Evolutionary conservation across 768 basidiomycete genomes (phyloP).

Genomic region (Aureoboletus auriporus): DNA sequence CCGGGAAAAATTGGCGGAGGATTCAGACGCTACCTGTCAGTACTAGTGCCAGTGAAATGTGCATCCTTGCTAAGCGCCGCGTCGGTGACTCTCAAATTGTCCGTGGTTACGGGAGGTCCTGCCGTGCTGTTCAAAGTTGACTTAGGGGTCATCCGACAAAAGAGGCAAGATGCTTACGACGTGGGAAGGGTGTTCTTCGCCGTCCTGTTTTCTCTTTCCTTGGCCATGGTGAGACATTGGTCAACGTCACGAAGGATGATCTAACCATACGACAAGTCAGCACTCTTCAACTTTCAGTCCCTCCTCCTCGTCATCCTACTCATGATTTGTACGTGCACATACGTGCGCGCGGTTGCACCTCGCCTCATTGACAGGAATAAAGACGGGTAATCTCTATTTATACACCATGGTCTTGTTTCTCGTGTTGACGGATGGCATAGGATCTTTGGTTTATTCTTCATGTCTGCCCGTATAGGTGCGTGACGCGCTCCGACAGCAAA

Average conservation of each 20-base stretch:
- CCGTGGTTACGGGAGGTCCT: too few relatives aligned
- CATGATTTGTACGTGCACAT: constrained; percentile 95
- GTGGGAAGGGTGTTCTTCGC: too few relatives aligned
- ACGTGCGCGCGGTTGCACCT: constrained; percentile 86
- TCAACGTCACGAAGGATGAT: neutral
- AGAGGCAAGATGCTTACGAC: too few relatives aligned
- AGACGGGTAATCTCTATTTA: constrained; percentile 62
- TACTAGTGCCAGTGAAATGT: too few relatives aligned
- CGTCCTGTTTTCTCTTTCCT: too few relatives aligned
- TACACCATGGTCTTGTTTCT: neutral
- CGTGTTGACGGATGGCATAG: constrained; percentile 36
- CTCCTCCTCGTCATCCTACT: constrained; percentile 90
- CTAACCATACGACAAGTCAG: constrained; percentile 54
- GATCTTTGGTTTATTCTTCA: constrained; percentile 90
- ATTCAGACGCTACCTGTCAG: too few relatives aligned
- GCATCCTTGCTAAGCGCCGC: too few relatives aligned
- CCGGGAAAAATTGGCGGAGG: too few relatives aligned
- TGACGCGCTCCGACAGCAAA: neutral
- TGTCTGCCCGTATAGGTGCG: constrained; percentile 91
- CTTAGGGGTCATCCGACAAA: too few relatives aligned
- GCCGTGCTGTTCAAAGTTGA: too few relatives aligned
- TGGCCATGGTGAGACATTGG: constrained; percentile 18
- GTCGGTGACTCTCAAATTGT: too few relatives aligned
- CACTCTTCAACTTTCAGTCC: constrained; percentile 97
- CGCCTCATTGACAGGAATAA: constrained; percentile 91